Base-by-base conservation (phyloP, 2,329 filamentous ascomycete species). In the Ceratocystis ficicola region DNA sequence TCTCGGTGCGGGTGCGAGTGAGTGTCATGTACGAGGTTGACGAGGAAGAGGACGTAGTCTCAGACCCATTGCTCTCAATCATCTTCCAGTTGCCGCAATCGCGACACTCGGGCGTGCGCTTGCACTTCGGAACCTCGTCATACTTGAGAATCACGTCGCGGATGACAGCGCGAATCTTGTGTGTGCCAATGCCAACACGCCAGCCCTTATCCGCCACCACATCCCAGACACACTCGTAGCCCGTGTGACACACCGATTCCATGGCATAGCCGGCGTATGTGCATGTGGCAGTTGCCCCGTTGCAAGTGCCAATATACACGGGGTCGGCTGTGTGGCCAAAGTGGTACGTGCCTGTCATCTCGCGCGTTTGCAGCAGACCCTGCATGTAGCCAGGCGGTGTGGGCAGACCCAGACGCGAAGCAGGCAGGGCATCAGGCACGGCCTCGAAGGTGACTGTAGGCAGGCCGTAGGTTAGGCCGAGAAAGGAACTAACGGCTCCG, bases 251-350 rank as follows among this genome's bases (percentile, higher is more conserved):
- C n/a, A 86, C 81, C 12, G 90, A 88, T 75, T 99, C 91, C 80
- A 99, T 83, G 1, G 94, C 92, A 73, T 97, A 99, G 0, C 94
- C 94, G 1, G 86, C 93, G 72, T 95, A 86, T 0, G 92, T 94
- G 75, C 94, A 97, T 10, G 87, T 86, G 2, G 93, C 92, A 1
- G 89, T 91, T 2, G 89, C 90, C 41, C 89, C 89, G 72, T 96
- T 96, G 76, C 94, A 97, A 0, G 87, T 89, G 41, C 94, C 94
- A 77, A 96, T 92, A 72, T 87, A 99, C 44, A 99, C 86, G 0
- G 94, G 94, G 74, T 99, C 94, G 0, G 94, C 94, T 0, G 91
- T 97, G 72, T 97, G 92, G 3, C 94, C 94, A 73, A 96, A 93
- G 74, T 99, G 94, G 72, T 86, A 95, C 0, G 88, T 81, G 12